Percentiles rank a stretch among this genome's conserved stretches.
Evolutionary conservation across 176 grass and related monocot species (phyloP).

Genomic region (Pharus latifolius): DNA sequence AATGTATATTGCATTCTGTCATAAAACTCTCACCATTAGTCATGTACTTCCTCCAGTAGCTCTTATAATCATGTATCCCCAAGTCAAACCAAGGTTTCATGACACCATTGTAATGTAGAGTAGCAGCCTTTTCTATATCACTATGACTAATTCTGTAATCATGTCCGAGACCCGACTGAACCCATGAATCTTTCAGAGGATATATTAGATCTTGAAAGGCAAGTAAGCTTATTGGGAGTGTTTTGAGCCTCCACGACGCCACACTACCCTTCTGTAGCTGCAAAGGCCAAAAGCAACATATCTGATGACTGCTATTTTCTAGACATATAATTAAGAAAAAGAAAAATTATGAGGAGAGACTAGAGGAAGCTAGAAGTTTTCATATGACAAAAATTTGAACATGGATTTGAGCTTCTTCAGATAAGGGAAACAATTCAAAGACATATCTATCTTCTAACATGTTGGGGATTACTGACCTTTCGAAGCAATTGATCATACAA

Average conservation of each 20-base stretch:
- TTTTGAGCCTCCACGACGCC: slow-evolving; percentile 25
- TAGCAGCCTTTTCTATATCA: slow-evolving; percentile 23
- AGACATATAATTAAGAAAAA: slow-evolving; percentile 1
- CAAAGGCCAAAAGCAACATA: not conserved
- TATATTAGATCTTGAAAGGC: slow-evolving; percentile 66
- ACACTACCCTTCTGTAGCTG: slow-evolving; percentile 32
- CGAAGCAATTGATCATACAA: slow-evolving; percentile 22
- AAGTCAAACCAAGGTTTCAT: slow-evolving; percentile 86
- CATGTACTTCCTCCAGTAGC: slow-evolving; percentile 51
- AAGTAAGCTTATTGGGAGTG: slow-evolving; percentile 42
- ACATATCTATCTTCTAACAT: not conserved
- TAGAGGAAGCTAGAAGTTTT: not conserved
- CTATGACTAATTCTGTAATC: slow-evolving; percentile 33
- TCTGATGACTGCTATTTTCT: not conserved
- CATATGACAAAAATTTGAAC: not conserved
- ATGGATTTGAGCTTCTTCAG: not conserved
- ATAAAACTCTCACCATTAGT: slow-evolving; percentile 43
- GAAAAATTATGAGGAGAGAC: not conserved
- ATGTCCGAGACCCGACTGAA: slow-evolving; percentile 52
- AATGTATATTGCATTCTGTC: slow-evolving; percentile 67
- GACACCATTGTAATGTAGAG: slow-evolving; percentile 63
- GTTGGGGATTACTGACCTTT: slow-evolving; percentile 39
- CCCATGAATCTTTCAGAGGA: slow-evolving; percentile 39
- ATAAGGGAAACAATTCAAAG: no score
- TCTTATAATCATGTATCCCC: slow-evolving; percentile 46